A percentile compares a stretch with the other conserved stretches of the same genome.
Evolutionary conservation across 805 yeast genomes (phyloP).

Genomic region (Ogataea allantospora): DNA sequence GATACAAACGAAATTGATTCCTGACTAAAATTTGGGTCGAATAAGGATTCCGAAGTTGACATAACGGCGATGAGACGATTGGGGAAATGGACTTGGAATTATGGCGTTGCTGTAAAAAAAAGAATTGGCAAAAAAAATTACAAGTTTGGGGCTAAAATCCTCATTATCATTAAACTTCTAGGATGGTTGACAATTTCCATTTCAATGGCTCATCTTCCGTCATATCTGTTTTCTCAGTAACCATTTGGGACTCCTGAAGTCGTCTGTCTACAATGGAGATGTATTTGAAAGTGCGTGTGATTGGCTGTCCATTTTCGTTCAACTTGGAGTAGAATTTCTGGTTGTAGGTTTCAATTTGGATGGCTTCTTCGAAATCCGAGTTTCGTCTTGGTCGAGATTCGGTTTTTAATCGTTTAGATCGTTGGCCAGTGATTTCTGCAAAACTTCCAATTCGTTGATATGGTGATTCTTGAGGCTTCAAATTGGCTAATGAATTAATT

Average conservation of each 20-base stretch:
- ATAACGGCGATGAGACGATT: conserved; percentile 6
- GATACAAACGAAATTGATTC: conserved; percentile 13
- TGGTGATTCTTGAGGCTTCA: conserved; percentile 22
- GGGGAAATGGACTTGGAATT: neutral
- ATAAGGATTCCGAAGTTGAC: conserved; percentile 34
- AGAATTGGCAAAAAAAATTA: conserved; percentile 2
- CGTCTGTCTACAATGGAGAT: conserved; percentile 28
- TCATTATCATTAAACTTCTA: conserved; percentile 8
- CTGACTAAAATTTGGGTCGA: conserved; percentile 31
- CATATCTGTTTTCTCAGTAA: neutral
- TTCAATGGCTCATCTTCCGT: conserved; percentile 23
- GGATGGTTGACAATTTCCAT: conserved; percentile 28
- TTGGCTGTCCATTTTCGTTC: conserved; percentile 24
- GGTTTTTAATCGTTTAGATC: neutral
- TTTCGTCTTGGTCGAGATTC: conserved; percentile 9
- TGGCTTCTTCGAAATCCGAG: conserved; percentile 13
- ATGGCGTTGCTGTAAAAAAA: conserved; percentile 6
- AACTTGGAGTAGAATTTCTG: conserved; percentile 27
- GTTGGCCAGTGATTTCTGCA: conserved; percentile 20
- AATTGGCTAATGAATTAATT: conserved; percentile 31
- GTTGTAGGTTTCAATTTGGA: conserved; percentile 29
- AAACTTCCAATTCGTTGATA: conserved; percentile 30
- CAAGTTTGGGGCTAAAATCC: neutral
- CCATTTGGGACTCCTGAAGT: conserved; percentile 20
- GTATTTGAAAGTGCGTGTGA: conserved; percentile 31